These are phyloP conservation scores for Metschnikowia drakensbergensis DNA, from an alignment of 805 yeast species.

Conservation along the genomic window DNA sequence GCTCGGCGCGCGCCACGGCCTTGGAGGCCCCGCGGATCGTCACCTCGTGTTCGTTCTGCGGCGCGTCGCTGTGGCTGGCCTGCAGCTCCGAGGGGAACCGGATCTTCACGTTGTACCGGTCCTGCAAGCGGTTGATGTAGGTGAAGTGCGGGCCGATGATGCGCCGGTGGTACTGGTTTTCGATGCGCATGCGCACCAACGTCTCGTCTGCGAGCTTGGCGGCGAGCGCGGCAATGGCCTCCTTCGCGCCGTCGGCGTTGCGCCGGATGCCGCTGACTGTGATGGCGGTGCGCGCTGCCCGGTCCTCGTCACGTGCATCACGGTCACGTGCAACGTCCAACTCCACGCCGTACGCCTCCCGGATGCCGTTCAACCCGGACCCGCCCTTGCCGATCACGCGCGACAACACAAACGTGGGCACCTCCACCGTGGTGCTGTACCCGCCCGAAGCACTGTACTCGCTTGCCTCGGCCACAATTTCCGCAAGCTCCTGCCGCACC, in stretches of 20 bases:
- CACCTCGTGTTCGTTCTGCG: slow-evolving; percentile 56
- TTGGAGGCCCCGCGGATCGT: slow-evolving; percentile 83
- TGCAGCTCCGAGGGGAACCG: slow-evolving; percentile 56
- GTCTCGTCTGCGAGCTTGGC: slow-evolving; percentile 81
- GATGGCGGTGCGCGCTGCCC: slow-evolving; percentile 42
- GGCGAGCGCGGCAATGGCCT: slow-evolving; percentile 53
- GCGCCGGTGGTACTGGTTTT: slow-evolving; percentile 72
- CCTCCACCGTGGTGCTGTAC: slow-evolving; percentile 45
- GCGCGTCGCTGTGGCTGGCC: slow-evolving; percentile 29
- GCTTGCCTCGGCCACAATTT: slow-evolving; percentile 52
- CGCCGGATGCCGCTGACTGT: slow-evolving; percentile 65
- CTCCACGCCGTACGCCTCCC: slow-evolving; percentile 70
- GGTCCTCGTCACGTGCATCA: slow-evolving; percentile 35
- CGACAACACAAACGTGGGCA: slow-evolving; percentile 66
- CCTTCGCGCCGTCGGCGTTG: slow-evolving; percentile 70
- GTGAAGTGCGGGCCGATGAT: slow-evolving; percentile 82
- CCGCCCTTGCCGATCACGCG: slow-evolving; percentile 92
- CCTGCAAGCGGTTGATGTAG: slow-evolving; percentile 79
- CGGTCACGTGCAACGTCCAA: slow-evolving; percentile 61
- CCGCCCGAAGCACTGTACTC: slow-evolving; percentile 42
- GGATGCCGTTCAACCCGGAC: slow-evolving; percentile 58
- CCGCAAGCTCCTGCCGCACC: slow-evolving; percentile 49
- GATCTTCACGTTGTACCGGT: slow-evolving; percentile 78
- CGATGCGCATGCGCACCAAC: slow-evolving; percentile 61
- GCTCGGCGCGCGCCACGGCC: slow-evolving; percentile 79